Base-by-base conservation (phyloP, 129 eudicot species). In the Artemisia argyi region DNA sequence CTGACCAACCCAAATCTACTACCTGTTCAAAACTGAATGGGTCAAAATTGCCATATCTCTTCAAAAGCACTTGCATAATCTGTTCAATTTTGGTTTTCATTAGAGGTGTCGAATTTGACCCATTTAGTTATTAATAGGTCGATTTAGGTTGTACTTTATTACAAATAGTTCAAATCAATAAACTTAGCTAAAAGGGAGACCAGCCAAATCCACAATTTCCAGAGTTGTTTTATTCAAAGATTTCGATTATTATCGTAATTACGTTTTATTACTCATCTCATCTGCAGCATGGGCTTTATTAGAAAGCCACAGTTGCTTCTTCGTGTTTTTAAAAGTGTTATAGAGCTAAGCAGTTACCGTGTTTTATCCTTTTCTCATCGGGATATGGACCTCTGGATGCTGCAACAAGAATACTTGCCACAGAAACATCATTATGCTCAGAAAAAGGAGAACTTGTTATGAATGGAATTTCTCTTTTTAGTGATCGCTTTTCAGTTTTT, bases 241-340 rank as follows among this genome's bases (percentile, higher is more conserved):
- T 49, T 30, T 30, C 5, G 39, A 30, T 30, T 30, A 30, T 30
- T 30, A 3, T 30, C 5, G 0, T 30, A 30, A 30, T 30, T 4
- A 30, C 39, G 39, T 30, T 4, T 30, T 30, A 30, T 30, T 30
- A 30, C 39, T 30, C 39, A 30, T 30, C 39, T 30, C 39, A 30
- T 30, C 39, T 30, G 81, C 91, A 91, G 96, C 83, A 88, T 94
- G 97, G 99, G 99, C 35, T 88, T 88, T 77, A 72, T 94, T 81
- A 84, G 72, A 84, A 88, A 88, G 17, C 91, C 97, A 11, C 65
- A 16, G 26, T 68, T 84, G 61, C 83, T 94, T 64, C 87, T 94
- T 76, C 79, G 55, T 44, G 83, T 88, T 63, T 83, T 94, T 79
- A 75, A 70, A 76, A 67, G 72, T 60, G 89, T 75, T 75, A 12